Base-by-base conservation (phyloP, 164 flowering plant species). In the Paratinospora sagittata region DNA sequence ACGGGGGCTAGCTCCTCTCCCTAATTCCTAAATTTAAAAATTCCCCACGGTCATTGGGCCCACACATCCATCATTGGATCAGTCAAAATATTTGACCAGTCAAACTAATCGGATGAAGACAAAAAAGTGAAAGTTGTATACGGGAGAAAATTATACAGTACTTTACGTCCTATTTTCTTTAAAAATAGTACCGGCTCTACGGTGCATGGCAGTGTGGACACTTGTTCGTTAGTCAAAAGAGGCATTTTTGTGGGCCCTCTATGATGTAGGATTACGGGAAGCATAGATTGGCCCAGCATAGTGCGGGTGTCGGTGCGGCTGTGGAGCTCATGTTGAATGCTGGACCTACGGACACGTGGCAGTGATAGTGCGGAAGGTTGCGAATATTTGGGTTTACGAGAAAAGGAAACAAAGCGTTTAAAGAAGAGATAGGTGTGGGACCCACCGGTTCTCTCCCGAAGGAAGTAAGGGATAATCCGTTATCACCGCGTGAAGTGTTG, bases 11-110 rank as follows among this genome's bases (percentile, higher is more conserved):
- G n/a, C n/a, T n/a, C n/a, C n/a, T n/a, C n/a, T n/a, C n/a, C n/a
- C n/a, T n/a, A n/a, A n/a, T n/a, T n/a, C n/a, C n/a, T n/a, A n/a
- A 26, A 23, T 26, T 47, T 33, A 64, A 75, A 76, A 70, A 72
- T n/a, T n/a, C 58, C 61, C 71, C 27, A 49, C 17, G 24, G n/a
- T n/a, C n/a, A n/a, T n/a, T 12, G 33, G 17, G 21, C 58, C 58
- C n/a, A 52, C n/a, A n/a, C n/a, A 4, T 10, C 47, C 63, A 72
- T 70, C 71, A 76, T 74, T 70, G 77, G 83, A 72, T 77, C 70
- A 74, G 75, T 77, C 81, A 74, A 72, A 66, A 10, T 43, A 16
- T 73, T 84, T 82, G 87, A 84, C 87, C 60, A 78, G 82, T 84
- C 87, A 80, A 81, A 78, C 19, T 27, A 5, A 66, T 66, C 58